Evolutionary conservation across 2,329 filamentous ascomycete species (phyloP).

Genomic region (Penicillium sp.): DNA sequence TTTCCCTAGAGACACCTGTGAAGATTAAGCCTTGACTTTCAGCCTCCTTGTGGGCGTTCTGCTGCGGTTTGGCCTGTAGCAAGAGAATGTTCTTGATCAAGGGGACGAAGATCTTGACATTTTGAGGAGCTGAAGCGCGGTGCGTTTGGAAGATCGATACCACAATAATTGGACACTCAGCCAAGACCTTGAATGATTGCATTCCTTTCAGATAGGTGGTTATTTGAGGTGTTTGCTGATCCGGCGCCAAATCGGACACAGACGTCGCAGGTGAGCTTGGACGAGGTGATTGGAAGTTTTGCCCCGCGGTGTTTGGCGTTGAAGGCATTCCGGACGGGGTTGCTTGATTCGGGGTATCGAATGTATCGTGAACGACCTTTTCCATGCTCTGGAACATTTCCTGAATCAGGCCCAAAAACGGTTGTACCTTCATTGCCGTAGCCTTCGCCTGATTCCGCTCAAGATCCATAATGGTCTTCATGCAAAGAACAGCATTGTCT

Average conservation of each 20-base stretch:
- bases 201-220: constrained; percentile 70
- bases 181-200: constrained; percentile 97
- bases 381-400: constrained; percentile 96
- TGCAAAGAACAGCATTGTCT: constrained; percentile 95
- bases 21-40: constrained; percentile 74
- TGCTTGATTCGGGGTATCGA: constrained; percentile 66
- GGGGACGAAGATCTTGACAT: constrained; percentile 88
- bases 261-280: constrained; percentile 85
- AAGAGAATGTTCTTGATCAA: constrained; percentile 85
- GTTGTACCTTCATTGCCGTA: constrained; percentile 74
- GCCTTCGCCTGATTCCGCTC: constrained; percentile 87
- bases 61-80: constrained; percentile 86
- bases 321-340: constrained; percentile 47
- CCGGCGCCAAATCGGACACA: constrained; percentile 69
- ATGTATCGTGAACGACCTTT: constrained; percentile 86
- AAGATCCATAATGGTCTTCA: constrained; percentile 97
- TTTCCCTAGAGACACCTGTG: constrained; percentile 85
- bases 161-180: constrained; percentile 97
- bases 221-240: constrained; percentile 75
- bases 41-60: constrained; percentile 83
- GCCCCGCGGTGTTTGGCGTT: constrained; percentile 46
- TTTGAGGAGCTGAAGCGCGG: constrained; percentile 67
- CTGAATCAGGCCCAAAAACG: constrained; percentile 84
- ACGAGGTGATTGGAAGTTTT: constrained; percentile 78
- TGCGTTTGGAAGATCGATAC: constrained; percentile 97